These are phyloP conservation scores for Dissophora ornata DNA, from an alignment of 192 early-diverging fungal species.

Conservation along the genomic window DNA sequence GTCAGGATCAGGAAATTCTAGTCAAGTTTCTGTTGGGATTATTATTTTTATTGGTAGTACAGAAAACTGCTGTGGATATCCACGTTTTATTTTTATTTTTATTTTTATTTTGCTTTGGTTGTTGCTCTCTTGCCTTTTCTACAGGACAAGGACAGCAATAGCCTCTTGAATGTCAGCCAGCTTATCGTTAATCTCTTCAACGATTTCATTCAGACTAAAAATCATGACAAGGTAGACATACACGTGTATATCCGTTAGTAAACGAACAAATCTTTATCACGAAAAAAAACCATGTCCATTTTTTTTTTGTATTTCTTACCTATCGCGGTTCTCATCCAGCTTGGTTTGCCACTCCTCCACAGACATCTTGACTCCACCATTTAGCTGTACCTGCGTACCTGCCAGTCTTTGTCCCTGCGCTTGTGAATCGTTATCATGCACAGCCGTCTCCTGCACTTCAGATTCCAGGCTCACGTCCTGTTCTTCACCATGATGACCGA, in stretches of 20 bases:
- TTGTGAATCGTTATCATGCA: background rate
- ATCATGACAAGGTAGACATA: background rate
- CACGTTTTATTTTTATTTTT: too few relatives aligned
- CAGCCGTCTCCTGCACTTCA: background rate
- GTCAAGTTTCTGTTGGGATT: too few relatives aligned
- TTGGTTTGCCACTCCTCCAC: constrained; percentile 39
- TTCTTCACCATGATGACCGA: background rate
- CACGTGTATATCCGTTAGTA: too few relatives aligned
- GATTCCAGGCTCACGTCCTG: background rate
- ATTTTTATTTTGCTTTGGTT: too few relatives aligned
- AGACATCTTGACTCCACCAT: constrained; percentile 17
- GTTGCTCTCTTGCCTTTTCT: too few relatives aligned
- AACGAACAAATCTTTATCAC: too few relatives aligned
- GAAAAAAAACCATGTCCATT: too few relatives aligned
- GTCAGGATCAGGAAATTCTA: too few relatives aligned
- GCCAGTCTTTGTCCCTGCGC: too few relatives aligned
- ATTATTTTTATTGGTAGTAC: too few relatives aligned
- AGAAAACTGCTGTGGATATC: too few relatives aligned
- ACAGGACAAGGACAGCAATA: constrained; percentile 38
- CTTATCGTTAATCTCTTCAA: constrained; percentile 48
- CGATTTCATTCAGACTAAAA: constrained; percentile 28
- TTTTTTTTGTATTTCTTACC: too few relatives aligned
- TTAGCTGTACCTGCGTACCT: background rate
- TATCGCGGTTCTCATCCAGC: constrained; percentile 33
- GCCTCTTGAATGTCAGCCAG: constrained; percentile 51